A percentile compares a stretch with the other conserved stretches of the same genome.
phyloP scores from a whole-genome alignment of 106 monocot species.

The Alisma plantagoaquatica region DNA sequence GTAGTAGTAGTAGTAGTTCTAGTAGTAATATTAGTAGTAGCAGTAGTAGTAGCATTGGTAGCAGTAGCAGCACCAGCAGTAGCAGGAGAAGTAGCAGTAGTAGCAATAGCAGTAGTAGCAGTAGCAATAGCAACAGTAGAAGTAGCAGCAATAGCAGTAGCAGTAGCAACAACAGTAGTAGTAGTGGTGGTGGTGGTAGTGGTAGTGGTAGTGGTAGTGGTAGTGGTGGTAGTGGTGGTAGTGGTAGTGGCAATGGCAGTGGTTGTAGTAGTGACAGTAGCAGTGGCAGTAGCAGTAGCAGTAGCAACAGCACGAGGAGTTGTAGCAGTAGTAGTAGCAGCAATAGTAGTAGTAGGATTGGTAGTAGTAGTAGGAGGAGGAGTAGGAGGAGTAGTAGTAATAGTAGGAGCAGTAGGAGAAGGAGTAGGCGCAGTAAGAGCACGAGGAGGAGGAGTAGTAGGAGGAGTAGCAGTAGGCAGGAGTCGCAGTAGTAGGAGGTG shows the following conservation, averaged over 20 bases:
- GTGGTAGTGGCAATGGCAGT: background rate
- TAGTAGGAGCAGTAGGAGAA: background rate
- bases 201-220: constrained; percentile 1
- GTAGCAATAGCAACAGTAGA: background rate
- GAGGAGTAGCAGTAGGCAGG: background rate
- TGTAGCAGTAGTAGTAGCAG: constrained; percentile 3
- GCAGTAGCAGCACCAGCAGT: background rate
- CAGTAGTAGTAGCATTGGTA: background rate
- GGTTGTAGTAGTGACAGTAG: constrained; percentile 2
- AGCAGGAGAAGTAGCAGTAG: background rate
- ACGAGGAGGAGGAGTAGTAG: background rate
- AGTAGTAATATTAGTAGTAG: background rate
- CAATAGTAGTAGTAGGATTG: background rate
- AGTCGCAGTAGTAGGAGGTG: background rate
- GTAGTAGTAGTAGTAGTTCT: background rate
- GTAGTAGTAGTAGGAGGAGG: background rate
- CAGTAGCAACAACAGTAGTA: constrained; percentile 1
- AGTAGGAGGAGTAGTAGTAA: background rate
- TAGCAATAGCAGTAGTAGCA: background rate
- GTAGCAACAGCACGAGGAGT: background rate
- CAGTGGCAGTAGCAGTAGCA: background rate
- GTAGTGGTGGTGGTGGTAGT: constrained; percentile 1
- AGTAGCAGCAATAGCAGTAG: constrained; percentile 1
- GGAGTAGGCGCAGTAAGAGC: background rate
- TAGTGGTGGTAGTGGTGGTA: background rate